Conservation (phyloP, 176 grass and related monocot species). For the Eremochloa ophiuroides region DNA sequence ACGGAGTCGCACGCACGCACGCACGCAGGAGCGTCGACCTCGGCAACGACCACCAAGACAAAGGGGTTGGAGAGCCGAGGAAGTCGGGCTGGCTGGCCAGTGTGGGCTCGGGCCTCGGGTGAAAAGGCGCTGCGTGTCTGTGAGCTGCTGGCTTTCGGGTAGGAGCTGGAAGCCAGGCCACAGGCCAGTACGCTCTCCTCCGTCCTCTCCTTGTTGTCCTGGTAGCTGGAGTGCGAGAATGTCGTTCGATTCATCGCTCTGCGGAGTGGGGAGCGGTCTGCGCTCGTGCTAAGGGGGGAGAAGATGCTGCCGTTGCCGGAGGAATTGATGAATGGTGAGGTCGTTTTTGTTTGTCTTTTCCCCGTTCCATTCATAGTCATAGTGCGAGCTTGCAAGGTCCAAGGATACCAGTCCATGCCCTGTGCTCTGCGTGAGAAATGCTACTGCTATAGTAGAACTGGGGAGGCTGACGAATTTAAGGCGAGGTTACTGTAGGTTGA, state of each 20-base stretch:
- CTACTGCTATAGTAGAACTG: neutral
- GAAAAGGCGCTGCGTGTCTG: slow-evolving; percentile 14
- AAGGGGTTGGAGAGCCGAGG: neutral
- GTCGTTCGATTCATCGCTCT: neutral
- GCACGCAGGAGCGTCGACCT: neutral
- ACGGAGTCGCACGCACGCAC: neutral
- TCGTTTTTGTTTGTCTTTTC: neutral
- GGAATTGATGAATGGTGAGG: neutral
- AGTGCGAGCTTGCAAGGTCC: neutral
- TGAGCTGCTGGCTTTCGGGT: neutral
- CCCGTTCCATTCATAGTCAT: no score
- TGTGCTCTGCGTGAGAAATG: neutral
- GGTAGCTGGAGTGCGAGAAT: neutral
- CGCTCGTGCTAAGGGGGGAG: neutral
- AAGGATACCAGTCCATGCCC: no score
- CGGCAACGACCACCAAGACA: neutral
- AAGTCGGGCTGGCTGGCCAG: no score
- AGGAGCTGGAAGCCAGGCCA: neutral
- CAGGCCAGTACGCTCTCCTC: no score
- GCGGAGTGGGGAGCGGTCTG: neutral
- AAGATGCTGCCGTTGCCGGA: neutral
- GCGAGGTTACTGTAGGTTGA: neutral
- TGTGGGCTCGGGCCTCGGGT: no score
- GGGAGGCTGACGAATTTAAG: neutral
- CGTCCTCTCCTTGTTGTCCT: neutral